A percentile compares a stretch with the other conserved stretches of the same genome.
phyloP scores from a whole-genome alignment of 306 rosid species.

The Lablab purpureus region DNA sequence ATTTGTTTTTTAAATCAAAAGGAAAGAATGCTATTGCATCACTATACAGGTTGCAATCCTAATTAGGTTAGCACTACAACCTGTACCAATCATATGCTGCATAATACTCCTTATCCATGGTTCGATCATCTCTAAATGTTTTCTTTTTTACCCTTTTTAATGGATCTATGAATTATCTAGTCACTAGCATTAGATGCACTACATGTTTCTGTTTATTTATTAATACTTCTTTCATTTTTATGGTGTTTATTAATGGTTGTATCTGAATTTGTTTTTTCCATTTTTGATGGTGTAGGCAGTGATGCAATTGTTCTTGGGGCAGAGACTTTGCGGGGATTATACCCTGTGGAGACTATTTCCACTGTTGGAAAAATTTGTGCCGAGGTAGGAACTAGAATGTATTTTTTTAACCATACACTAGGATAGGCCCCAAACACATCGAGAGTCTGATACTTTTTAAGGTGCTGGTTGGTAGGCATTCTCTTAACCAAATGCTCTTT shows the following conservation, averaged over 20 bases:
- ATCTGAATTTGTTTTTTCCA: background rate
- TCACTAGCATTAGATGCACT: background rate
- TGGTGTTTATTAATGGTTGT: background rate
- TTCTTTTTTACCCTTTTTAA: background rate
- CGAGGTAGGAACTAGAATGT: conserved; percentile 59
- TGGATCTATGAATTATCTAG: background rate
- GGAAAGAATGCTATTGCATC: too few relatives aligned
- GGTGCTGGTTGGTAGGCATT: background rate
- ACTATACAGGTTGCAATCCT: too few relatives aligned
- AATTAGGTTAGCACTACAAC: too few relatives aligned
- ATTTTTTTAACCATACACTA: background rate
- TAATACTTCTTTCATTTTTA: background rate
- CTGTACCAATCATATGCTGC: too few relatives aligned
- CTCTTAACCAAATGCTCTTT: conserved; percentile 34
- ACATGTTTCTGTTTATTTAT: conserved; percentile 18
- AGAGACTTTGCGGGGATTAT: conserved; percentile 89
- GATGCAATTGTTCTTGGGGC: conserved; percentile 97
- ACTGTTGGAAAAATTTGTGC: conserved; percentile 86
- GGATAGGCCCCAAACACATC: background rate
- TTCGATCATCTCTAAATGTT: background rate
- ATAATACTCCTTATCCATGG: background rate
- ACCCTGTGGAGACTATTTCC: conserved; percentile 92
- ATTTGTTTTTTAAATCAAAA: too few relatives aligned
- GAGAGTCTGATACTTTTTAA: background rate
- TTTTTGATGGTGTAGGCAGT: conserved; percentile 65